Conservation (phyloP, 2,329 filamentous ascomycete genomes). For the Metarhizium guizhouense region DNA sequence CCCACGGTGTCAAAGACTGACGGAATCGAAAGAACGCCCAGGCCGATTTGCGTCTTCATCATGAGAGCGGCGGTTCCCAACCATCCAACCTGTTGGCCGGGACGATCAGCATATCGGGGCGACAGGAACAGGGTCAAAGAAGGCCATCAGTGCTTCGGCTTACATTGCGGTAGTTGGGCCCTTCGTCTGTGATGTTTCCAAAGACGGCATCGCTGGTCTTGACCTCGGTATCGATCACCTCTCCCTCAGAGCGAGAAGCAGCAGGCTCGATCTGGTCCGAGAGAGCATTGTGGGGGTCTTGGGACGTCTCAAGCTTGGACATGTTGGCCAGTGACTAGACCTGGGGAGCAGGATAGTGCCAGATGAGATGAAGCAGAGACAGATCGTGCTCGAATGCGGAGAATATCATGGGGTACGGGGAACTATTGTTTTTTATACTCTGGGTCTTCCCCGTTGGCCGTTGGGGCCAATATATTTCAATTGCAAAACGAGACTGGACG, state of each 20-base stretch:
- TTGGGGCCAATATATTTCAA: background rate
- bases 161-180: slow-evolving; percentile 22
- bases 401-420: background rate
- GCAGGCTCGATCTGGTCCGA: background rate
- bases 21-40: slow-evolving; percentile 39
- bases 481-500: too few species aligned
- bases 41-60: slow-evolving; percentile 37
- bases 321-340: too few species aligned
- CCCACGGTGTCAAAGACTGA: slow-evolving; percentile 21
- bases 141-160: slow-evolving; percentile 4
- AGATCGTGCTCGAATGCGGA: background rate
- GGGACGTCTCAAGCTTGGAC: too few species aligned
- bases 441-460: background rate
- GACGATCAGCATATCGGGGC: too few species aligned
- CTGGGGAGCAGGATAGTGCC: too few species aligned
- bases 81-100: slow-evolving; percentile 27
- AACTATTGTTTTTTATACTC: background rate
- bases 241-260: background rate
- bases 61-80: slow-evolving; percentile 32
- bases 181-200: slow-evolving; percentile 15
- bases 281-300: too few species aligned
- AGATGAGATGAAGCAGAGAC: background rate
- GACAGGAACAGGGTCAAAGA: too few species aligned
- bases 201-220: slow-evolving; percentile 14
- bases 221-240: background rate